A percentile compares a stretch with the other conserved stretches of the same genome.
These are phyloP conservation scores for Trametes maxima DNA, from an alignment of 768 basidiomycete genomes.

Conservation along the genomic window DNA sequence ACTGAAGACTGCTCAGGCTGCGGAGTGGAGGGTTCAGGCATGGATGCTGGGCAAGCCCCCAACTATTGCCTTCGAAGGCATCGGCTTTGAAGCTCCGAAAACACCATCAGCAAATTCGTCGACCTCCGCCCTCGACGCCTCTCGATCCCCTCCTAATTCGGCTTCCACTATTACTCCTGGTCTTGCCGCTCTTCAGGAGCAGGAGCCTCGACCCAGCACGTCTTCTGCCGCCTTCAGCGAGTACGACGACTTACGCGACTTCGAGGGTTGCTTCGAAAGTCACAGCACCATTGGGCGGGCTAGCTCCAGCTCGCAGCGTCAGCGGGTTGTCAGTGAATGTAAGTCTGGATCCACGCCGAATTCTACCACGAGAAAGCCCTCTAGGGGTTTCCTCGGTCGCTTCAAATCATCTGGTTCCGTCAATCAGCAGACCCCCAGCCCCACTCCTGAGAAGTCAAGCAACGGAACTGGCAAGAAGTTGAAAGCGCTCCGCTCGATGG, in stretches of 20 bases:
- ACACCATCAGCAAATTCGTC: conserved; percentile 20
- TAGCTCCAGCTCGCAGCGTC: conserved; percentile 35
- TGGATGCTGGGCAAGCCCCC: conserved; percentile 99
- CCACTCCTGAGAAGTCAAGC: conserved; percentile 42
- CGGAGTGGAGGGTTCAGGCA: conserved; percentile 95
- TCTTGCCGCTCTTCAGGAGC: conserved; percentile 38
- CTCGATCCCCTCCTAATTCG: conserved; percentile 18
- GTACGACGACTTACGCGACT: conserved; percentile 86
- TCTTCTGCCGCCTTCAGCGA: conserved; percentile 77
- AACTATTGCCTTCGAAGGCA: conserved; percentile 79
- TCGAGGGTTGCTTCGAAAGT: conserved; percentile 85
- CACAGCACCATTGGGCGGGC: conserved; percentile 65
- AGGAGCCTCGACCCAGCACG: conserved; percentile 65
- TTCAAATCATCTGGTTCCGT: conserved; percentile 51
- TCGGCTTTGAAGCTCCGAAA: conserved; percentile 61
- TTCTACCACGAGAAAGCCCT: conserved; percentile 55
- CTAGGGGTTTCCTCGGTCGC: conserved; percentile 67
- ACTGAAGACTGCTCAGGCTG: conserved; percentile 92
- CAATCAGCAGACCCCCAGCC: conserved; percentile 45
- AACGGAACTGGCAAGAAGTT: conserved; percentile 52
- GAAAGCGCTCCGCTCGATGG: conserved; percentile 80
- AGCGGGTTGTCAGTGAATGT: conserved; percentile 38
- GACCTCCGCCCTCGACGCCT: conserved; percentile 8
- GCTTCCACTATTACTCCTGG: conserved; percentile 16
- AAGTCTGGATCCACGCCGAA: conserved; percentile 31